A percentile compares a stretch with the other conserved stretches of the same genome.
These are phyloP conservation scores for Fusarium sp. DNA, from an alignment of 2,329 filamentous ascomycete genomes.

Conservation along the genomic window DNA sequence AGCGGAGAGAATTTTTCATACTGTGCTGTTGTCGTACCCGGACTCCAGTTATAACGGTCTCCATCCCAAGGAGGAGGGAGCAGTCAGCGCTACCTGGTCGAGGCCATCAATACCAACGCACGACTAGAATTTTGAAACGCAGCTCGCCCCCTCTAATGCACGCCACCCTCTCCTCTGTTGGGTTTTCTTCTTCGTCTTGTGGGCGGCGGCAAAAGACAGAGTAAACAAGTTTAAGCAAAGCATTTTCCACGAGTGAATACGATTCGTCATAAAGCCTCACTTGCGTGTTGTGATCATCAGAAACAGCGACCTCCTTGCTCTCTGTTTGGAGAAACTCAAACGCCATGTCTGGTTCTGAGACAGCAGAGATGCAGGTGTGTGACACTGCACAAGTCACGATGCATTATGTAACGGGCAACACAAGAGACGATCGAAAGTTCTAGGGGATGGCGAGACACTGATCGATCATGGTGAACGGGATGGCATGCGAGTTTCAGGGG, in stretches of 20 bases:
- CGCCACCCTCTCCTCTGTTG: background rate
- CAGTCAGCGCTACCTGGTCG: slow-evolving; percentile 25
- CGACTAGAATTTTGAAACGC: slow-evolving; percentile 27
- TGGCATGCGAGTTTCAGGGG: slow-evolving; percentile 38
- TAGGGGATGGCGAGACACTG: slow-evolving; percentile 13
- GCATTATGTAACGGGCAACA: slow-evolving; percentile 14
- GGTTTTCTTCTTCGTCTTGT: slow-evolving; percentile 5
- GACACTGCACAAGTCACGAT: slow-evolving; percentile 10
- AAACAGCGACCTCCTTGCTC: slow-evolving; percentile 6
- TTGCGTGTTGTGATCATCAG: slow-evolving; percentile 5
- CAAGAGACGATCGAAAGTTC: slow-evolving; percentile 27
- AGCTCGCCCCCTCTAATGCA: slow-evolving; percentile 17
- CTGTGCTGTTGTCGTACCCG: slow-evolving; percentile 16
- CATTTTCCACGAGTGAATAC: slow-evolving; percentile 4
- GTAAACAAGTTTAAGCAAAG: background rate
- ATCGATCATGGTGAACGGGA: slow-evolving; percentile 5
- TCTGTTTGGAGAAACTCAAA: slow-evolving; percentile 1
- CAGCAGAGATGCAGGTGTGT: slow-evolving; percentile 5
- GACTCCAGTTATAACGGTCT: background rate
- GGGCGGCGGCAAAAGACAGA: background rate
- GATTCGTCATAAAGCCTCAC: slow-evolving; percentile 17
- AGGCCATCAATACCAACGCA: slow-evolving; percentile 24
- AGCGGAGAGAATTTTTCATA: background rate
- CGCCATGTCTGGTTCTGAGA: slow-evolving; percentile 25
- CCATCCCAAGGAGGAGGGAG: background rate